These are phyloP conservation scores for Triadica sebifera DNA, from an alignment of 345 rosid species.

Conservation along the genomic window DNA sequence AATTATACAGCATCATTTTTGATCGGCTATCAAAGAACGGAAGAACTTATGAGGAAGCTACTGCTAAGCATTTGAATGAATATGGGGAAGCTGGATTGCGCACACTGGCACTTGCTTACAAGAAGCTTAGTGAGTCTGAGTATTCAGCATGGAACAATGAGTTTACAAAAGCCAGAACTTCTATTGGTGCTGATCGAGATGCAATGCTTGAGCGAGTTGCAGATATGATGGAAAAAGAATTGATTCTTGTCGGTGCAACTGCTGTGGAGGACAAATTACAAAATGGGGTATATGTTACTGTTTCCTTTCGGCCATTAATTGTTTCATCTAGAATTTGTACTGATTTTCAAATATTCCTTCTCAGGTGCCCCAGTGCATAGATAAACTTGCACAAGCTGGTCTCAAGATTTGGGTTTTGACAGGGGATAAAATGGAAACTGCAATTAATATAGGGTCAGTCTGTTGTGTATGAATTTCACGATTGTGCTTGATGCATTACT, in stretches of 20 bases:
- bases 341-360: conserved; percentile 22
- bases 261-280: conserved; percentile 99
- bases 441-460: conserved; percentile 93
- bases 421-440: conserved; percentile 99
- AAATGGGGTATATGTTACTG: conserved; percentile 61
- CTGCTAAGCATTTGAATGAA: conserved; percentile 76
- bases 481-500: conserved; percentile 18
- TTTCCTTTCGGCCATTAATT: conserved; percentile 12
- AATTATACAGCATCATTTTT: conserved; percentile 69
- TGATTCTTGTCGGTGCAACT: conserved; percentile 91
- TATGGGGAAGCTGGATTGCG: conserved; percentile 96
- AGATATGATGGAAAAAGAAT: conserved; percentile 82
- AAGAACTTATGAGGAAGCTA: conserved; percentile 55
- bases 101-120: conserved; percentile 77
- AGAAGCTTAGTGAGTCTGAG: conserved; percentile 67
- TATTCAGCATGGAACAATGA: conserved; percentile 74
- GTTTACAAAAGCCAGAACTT: conserved; percentile 75
- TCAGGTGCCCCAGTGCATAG: conserved; percentile 97
- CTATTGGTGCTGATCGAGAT: conserved; percentile 81
- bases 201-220: conserved; percentile 64
- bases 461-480: conserved; percentile 1
- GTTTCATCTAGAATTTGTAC: conserved; percentile 14
- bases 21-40: conserved; percentile 86
- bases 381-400: conserved; percentile 97
- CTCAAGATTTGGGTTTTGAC: conserved; percentile 97